These are phyloP conservation scores for Sporobolomyces phaffii DNA, from an alignment of 768 basidiomycete genomes.

Conservation along the genomic window DNA sequence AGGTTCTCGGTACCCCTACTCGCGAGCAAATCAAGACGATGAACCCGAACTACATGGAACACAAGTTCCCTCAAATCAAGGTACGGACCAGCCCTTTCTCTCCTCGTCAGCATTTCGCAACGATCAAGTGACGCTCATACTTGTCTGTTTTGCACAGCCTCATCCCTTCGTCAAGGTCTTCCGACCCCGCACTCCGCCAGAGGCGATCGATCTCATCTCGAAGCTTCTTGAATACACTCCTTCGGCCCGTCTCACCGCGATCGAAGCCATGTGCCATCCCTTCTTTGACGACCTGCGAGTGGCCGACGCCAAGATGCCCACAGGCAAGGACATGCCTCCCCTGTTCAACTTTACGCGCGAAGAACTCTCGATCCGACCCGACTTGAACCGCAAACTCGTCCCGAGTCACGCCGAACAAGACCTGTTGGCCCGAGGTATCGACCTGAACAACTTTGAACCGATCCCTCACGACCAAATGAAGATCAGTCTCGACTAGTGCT, in stretches of 20 bases:
- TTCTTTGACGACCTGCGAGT: conserved; percentile 95
- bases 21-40: conserved; percentile 99
- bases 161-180: conserved; percentile 64
- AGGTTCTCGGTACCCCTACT: conserved; percentile 95
- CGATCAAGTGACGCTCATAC: too few species aligned
- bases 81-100: conserved; percentile 47
- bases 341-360: conserved; percentile 94
- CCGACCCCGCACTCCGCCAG: conserved; percentile 89
- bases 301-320: conserved; percentile 89
- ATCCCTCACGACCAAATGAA: conserved; percentile 45
- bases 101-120: not conserved
- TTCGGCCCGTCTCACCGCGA: conserved; percentile 75
- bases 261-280: conserved; percentile 57
- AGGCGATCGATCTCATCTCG: conserved; percentile 91
- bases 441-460: conserved; percentile 85
- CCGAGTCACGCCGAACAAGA: conserved; percentile 83
- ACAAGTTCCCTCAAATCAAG: conserved; percentile 99
- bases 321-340: conserved; percentile 89
- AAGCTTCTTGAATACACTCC: conserved; percentile 98
- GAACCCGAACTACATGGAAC: conserved; percentile 99
- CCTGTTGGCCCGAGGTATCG: conserved; percentile 76
- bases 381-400: conserved; percentile 83
- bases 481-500: conserved; percentile 11
- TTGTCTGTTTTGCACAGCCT: conserved; percentile 1
- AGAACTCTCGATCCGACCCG: conserved; percentile 93